Conservation (phyloP, 306 rosid genomes). For the Citrullus mucosospermus region DNA sequence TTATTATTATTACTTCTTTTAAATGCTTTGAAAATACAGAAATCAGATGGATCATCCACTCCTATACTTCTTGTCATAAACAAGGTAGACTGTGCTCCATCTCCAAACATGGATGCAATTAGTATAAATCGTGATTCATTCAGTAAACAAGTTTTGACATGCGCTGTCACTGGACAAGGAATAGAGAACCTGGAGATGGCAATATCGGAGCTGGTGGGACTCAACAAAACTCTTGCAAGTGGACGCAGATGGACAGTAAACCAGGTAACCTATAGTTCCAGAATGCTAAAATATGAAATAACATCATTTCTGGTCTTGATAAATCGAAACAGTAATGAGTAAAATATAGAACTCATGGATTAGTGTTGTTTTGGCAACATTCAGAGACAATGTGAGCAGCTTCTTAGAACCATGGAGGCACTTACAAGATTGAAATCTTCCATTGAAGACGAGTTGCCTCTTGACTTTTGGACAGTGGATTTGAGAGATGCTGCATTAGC, state of each 20-base stretch:
- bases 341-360: not conserved
- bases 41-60: conserved; percentile 48
- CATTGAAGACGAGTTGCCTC: conserved; percentile 66
- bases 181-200: conserved; percentile 61
- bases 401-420: conserved; percentile 81
- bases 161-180: conserved; percentile 90
- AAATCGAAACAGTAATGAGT: not conserved
- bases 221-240: conserved; percentile 45
- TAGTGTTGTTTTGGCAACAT: not conserved
- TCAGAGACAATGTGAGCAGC: conserved; percentile 98
- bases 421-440: conserved; percentile 59
- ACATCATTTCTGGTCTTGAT: not conserved
- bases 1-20: not conserved
- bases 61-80: conserved; percentile 78
- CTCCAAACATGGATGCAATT: conserved; percentile 30
- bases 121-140: conserved; percentile 18
- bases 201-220: conserved; percentile 67
- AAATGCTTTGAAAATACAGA: conserved; percentile 26
- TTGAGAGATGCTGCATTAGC: conserved; percentile 77
- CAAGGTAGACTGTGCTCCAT: conserved; percentile 59
- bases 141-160: conserved; percentile 61
- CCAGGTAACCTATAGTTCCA: conserved; percentile 36
- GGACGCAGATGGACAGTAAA: conserved; percentile 87
- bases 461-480: conserved; percentile 95
- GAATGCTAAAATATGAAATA: not conserved